Percentiles rank a stretch among this genome's conserved stretches.
These are phyloP conservation scores for Rhazya stricta DNA, from an alignment of 257 asterid genomes.

Conservation along the genomic window DNA sequence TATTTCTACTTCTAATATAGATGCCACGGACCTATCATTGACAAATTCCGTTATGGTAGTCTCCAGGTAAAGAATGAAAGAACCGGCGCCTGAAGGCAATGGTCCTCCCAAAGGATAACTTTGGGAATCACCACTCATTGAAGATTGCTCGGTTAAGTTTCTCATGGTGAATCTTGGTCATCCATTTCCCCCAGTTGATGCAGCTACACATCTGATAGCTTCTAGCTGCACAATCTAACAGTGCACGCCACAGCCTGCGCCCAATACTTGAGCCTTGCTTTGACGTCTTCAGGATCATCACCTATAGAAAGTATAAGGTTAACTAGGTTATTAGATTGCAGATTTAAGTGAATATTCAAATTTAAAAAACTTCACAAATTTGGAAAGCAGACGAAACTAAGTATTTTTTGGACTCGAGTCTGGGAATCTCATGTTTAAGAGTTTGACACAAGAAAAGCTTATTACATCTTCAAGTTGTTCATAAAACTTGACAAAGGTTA, in stretches of 20 bases:
- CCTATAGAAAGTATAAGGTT: conserved; percentile 19
- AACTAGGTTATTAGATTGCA: neutral
- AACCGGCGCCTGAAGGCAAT: neutral
- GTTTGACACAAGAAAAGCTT: neutral
- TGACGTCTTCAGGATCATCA: conserved; percentile 45
- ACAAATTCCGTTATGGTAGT: conserved; percentile 13
- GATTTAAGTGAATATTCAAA: neutral
- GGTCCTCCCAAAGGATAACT: neutral
- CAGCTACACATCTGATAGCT: neutral
- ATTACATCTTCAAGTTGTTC: neutral
- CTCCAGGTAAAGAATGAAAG: conserved; percentile 21
- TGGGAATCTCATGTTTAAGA: neutral
- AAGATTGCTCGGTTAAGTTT: neutral
- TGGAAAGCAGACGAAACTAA: neutral
- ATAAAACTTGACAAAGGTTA: too few species aligned
- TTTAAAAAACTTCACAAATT: neutral
- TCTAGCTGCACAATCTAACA: conserved; percentile 32
- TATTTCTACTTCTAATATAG: neutral
- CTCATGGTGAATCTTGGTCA: neutral
- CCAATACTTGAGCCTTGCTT: conserved; percentile 45
- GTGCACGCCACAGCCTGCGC: conserved; percentile 45
- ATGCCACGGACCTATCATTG: conserved; percentile 20
- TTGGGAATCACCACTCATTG: neutral
- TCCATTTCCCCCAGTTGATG: conserved; percentile 3
- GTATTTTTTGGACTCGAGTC: neutral